phyloP scores from a whole-genome alignment of 805 yeast species.

The Cephaloascus fragrans region DNA sequence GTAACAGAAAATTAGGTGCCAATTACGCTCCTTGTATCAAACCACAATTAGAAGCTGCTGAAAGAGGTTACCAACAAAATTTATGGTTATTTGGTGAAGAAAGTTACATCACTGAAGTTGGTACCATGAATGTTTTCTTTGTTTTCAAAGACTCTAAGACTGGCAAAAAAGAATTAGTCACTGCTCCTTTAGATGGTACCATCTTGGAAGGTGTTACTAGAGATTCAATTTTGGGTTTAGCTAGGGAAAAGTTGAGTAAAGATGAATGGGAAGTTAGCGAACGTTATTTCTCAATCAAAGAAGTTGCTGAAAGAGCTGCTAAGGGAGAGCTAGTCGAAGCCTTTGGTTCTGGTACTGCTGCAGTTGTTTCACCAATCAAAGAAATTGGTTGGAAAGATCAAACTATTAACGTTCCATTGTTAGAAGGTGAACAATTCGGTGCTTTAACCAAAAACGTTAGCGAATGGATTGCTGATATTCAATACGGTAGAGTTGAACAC shows the following conservation, averaged over 20 bases:
- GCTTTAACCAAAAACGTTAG: constrained; percentile 69
- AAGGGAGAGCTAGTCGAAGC: constrained; percentile 88
- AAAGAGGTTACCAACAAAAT: constrained; percentile 90
- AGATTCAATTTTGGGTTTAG: constrained; percentile 72
- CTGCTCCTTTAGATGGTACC: constrained; percentile 97
- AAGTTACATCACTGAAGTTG: constrained; percentile 83
- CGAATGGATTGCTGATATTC: constrained; percentile 81
- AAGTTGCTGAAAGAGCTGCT: constrained; percentile 66
- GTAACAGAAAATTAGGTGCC: constrained; percentile 94
- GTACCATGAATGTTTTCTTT: constrained; percentile 93
- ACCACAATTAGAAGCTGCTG: constrained; percentile 87
- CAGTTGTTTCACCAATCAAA: constrained; percentile 89
- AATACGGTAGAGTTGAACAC: constrained; percentile 76
- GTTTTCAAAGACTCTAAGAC: constrained; percentile 66
- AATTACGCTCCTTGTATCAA: constrained; percentile 93
- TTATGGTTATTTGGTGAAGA: constrained; percentile 94
- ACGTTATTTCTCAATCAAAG: constrained; percentile 74
- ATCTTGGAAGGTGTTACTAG: constrained; percentile 95
- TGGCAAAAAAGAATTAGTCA: constrained; percentile 85
- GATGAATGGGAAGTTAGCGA: constrained; percentile 78
- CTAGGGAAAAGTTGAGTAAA: constrained; percentile 65
- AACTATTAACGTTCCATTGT: constrained; percentile 68
- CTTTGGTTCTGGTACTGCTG: constrained; percentile 97
- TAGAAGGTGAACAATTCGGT: constrained; percentile 72
- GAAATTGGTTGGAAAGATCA: constrained; percentile 74